Base-by-base conservation (phyloP, 768 basidiomycete genomes). In the Suillus sp. region DNA sequence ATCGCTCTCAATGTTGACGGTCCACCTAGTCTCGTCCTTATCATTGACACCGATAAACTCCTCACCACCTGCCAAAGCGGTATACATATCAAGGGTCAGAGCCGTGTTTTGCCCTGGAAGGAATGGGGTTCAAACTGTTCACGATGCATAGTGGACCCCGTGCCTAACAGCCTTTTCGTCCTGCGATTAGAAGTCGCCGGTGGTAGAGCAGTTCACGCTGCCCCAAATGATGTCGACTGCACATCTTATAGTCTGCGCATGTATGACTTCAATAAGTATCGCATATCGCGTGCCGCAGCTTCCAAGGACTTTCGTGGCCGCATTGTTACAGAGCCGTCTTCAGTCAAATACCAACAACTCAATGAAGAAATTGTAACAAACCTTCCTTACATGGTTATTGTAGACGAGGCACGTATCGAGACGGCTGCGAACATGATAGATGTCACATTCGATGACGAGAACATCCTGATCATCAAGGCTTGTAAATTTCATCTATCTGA, bases 61-160 rank as follows among this genome's bases (percentile, higher is more conserved):
- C 51, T 53, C 11, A n/a, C 30, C 2, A 6, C 20, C 20, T 32
- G 32, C 51, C 51, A 34, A 53, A 53, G 51, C 20, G 20, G 32
- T 11, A 13, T 35, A 53, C 51, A 53, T 35, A n/a, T 6, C 13
- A 20, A 53, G 51, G 51, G 51, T 34, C 51, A 53, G 51, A n/a
- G 20, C 11, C 51, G 1, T 11, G 51, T 53, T n/a, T 34, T 53
- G 1, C 20, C 51, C 30, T 53, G 51, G 51, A 34, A 53, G 6
- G 51, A 53, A 53, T 53, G 51, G 51, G 51, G 51, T 34, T 32
- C 51, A 34, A 53, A 34, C 20, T 53, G 51, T 34, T 53, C 51
- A 20, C 32, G 51, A n/a, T 53, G 51, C 20, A 34, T 53, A 13
- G 5, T 34, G 13, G 51, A 53, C 51, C 51, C 51, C 10, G 18